Conservation (phyloP, 2,329 filamentous ascomycete species). For the Huntiella moniliformis region DNA sequence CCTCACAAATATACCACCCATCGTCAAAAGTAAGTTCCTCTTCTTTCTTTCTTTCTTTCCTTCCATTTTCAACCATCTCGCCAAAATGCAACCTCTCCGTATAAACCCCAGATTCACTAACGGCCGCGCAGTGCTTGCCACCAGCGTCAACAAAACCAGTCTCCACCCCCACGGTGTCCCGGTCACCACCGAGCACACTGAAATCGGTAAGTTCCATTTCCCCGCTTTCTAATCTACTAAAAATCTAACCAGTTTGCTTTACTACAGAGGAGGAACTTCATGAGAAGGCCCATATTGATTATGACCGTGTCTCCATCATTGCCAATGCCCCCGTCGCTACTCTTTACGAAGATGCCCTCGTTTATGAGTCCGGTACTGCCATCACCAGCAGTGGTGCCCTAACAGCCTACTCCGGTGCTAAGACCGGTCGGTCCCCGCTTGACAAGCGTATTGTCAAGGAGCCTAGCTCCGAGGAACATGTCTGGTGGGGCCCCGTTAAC, state of each 20-base stretch:
- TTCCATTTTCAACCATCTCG: background rate
- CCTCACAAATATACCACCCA: background rate
- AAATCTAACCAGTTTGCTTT: constrained; percentile 12
- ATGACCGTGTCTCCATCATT: constrained; percentile 90
- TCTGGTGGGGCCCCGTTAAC: constrained; percentile 99
- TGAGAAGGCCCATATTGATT: constrained; percentile 96
- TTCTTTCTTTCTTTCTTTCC: background rate
- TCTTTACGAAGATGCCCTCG: constrained; percentile 93
- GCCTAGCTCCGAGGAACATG: constrained; percentile 65
- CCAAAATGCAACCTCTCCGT: constrained; percentile 2
- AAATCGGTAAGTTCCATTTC: constrained; percentile 41
- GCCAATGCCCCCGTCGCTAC: constrained; percentile 90
- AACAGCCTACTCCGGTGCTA: constrained; percentile 93
- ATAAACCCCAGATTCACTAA: constrained; percentile 8
- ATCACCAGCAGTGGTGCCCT: constrained; percentile 91
- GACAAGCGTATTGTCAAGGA: constrained; percentile 98
- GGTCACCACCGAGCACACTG: constrained; percentile 58
- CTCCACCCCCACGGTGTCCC: constrained; percentile 86
- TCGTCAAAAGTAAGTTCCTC: constrained; percentile 3
- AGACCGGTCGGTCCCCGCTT: constrained; percentile 88
- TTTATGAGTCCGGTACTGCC: constrained; percentile 90
- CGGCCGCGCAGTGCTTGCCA: constrained; percentile 26
- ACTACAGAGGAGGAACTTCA: constrained; percentile 71
- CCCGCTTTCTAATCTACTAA: background rate
- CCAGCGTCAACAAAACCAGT: constrained; percentile 71